Percentiles rank a stretch among this genome's conserved stretches.
phyloP scores from a whole-genome alignment of 768 basidiomycete species.

The Hygrocybe punicea region DNA sequence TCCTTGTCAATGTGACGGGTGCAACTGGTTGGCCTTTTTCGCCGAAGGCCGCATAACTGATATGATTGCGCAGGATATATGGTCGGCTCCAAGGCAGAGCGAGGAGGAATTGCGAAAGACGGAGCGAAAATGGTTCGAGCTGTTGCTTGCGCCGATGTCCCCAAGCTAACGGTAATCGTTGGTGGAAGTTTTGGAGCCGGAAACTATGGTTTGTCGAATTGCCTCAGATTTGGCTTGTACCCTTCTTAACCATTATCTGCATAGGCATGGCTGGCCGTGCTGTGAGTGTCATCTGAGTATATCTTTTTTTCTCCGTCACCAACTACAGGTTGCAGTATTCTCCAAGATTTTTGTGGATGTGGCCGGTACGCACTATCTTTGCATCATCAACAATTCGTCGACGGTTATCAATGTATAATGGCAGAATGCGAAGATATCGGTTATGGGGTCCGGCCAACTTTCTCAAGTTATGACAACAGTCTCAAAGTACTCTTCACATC shows the following conservation, averaged over 20 bases:
- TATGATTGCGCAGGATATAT: constrained; percentile 61
- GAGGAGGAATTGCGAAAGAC: constrained; percentile 92
- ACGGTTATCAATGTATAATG: constrained; percentile 7
- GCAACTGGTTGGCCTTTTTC: constrained; percentile 9
- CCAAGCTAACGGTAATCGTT: constrained; percentile 89
- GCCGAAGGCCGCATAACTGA: neutral
- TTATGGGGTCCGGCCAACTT: constrained; percentile 93
- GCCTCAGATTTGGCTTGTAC: constrained; percentile 9
- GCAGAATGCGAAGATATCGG: constrained; percentile 87
- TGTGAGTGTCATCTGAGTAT: constrained; percentile 47
- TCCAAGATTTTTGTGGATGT: constrained; percentile 96
- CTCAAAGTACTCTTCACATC: constrained; percentile 54
- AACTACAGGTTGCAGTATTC: constrained; percentile 60
- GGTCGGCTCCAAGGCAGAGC: constrained; percentile 95
- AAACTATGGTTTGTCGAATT: constrained; percentile 69
- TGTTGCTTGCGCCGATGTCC: constrained; percentile 89
- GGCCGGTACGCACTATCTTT: constrained; percentile 73
- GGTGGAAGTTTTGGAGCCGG: constrained; percentile 95
- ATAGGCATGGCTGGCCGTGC: constrained; percentile 90
- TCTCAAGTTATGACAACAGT: constrained; percentile 91
- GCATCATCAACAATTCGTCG: neutral
- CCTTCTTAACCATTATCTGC: constrained; percentile 4
- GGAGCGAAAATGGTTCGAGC: constrained; percentile 98
- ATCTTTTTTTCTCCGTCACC: constrained; percentile 9
- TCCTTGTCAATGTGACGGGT: constrained; percentile 95